phyloP scores from a whole-genome alignment of 2,329 filamentous ascomycete genomes.

The Neopestalotiopsis sp. region DNA sequence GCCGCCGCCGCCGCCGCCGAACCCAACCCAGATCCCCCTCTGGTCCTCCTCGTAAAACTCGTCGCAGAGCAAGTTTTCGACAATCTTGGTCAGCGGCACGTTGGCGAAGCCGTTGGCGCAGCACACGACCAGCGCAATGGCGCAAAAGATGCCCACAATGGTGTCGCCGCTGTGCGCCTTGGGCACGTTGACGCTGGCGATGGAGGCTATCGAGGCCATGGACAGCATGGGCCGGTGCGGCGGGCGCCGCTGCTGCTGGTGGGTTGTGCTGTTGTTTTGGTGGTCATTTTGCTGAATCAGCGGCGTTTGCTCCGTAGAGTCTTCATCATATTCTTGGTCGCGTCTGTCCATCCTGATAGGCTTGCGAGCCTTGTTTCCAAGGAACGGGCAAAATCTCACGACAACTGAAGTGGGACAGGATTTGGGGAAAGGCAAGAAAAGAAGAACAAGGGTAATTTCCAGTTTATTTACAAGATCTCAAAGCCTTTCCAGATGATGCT shows the following conservation, averaged over 20 bases:
- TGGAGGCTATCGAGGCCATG: constrained; percentile 28
- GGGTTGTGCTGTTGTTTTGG: not conserved
- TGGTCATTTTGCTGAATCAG: not conserved
- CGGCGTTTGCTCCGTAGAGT: constrained; percentile 13
- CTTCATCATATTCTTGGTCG: constrained; percentile 6
- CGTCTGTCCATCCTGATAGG: not conserved
- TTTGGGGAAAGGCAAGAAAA: not conserved
- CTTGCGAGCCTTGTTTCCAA: not conserved
- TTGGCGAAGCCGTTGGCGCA: constrained; percentile 34
- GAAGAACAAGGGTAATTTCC: too few relatives aligned
- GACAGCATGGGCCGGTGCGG: constrained; percentile 26
- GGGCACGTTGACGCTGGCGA: constrained; percentile 27
- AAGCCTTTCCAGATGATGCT: too few relatives aligned
- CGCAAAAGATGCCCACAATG: constrained; percentile 38
- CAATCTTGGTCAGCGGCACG: constrained; percentile 39
- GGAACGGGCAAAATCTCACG: not conserved
- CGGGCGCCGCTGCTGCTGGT: constrained; percentile 21
- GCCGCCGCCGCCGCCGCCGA: constrained; percentile 9
- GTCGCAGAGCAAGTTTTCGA: constrained; percentile 45
- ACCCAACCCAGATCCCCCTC: constrained; percentile 21
- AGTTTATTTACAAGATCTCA: too few relatives aligned
- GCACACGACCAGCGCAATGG: constrained; percentile 36
- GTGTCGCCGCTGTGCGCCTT: constrained; percentile 29
- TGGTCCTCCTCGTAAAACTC: constrained; percentile 36
- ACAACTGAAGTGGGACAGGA: not conserved